Evolutionary conservation across 1,139 yeast species (phyloP).

Genomic region (Suhomyces coccinellae): DNA sequence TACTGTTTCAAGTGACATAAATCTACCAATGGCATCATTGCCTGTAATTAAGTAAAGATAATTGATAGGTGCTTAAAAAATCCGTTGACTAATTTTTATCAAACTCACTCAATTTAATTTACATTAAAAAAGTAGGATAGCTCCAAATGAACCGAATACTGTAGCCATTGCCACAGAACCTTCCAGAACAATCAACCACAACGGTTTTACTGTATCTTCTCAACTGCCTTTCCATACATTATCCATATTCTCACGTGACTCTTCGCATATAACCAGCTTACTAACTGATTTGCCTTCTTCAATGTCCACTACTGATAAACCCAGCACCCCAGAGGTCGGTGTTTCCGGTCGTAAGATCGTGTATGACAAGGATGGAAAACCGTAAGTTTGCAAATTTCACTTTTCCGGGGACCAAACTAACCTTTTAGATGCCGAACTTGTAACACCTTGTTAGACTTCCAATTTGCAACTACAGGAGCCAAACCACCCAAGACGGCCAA

Average conservation of each 20-base stretch:
- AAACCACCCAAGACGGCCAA: conserved; percentile 12
- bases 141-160: too few relatives aligned
- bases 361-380: conserved; percentile 87
- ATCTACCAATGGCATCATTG: too few relatives aligned
- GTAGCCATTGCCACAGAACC: too few relatives aligned
- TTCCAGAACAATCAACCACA: too few relatives aligned
- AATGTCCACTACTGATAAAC: conserved; percentile 9
- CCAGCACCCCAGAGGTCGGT: conserved; percentile 45
- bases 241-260: not conserved
- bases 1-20: too few relatives aligned
- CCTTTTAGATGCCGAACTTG: conserved; percentile 73
- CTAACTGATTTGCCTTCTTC: conserved; percentile 2
- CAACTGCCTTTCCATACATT: not conserved
- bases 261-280: conserved; percentile 1
- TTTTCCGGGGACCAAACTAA: conserved; percentile 17
- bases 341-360: conserved; percentile 67
- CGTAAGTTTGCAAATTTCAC: conserved; percentile 51
- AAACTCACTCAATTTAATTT: too few relatives aligned
- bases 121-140: too few relatives aligned
- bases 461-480: conserved; percentile 45
- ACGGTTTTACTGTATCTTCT: too few relatives aligned
- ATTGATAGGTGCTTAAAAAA: too few relatives aligned
- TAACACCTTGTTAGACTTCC: conserved; percentile 74
- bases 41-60: too few relatives aligned
- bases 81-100: too few relatives aligned